Conservation (phyloP, 2,329 filamentous ascomycete species). For the Arachnomyces sp. region DNA sequence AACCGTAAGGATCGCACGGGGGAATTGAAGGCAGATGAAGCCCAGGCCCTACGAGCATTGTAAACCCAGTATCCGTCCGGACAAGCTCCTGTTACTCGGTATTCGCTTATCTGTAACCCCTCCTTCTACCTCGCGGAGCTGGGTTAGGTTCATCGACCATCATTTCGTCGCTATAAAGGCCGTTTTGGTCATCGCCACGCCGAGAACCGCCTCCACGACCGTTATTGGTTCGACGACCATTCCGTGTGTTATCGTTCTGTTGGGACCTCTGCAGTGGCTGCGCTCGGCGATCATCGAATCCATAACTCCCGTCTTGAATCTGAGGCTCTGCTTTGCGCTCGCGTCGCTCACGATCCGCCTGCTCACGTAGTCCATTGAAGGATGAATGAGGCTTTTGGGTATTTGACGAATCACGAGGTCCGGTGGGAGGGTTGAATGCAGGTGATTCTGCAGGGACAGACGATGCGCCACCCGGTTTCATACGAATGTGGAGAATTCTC, state of each 20-base stretch:
- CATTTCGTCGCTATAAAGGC: conserved; percentile 35
- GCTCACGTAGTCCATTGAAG: conserved; percentile 32
- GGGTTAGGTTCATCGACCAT: conserved; percentile 29
- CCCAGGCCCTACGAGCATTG: no score
- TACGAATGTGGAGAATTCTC: conserved; percentile 49
- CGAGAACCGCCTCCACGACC: conserved; percentile 9
- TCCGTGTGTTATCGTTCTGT: background rate
- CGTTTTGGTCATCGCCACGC: conserved; percentile 8
- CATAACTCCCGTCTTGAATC: conserved; percentile 33
- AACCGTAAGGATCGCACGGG: no score
- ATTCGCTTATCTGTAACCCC: conserved; percentile 4
- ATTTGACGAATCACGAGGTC: conserved; percentile 8
- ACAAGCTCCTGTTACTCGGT: no score
- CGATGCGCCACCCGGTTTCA: conserved; percentile 32
- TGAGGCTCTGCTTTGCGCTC: conserved; percentile 27
- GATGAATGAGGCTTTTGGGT: conserved; percentile 11
- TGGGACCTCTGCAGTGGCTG: conserved; percentile 3
- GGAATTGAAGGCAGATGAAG: no score
- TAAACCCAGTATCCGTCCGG: no score
- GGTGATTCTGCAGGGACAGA: background rate
- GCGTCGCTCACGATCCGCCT: conserved; percentile 33
- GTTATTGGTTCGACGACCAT: conserved; percentile 10
- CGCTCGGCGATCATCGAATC: conserved; percentile 23
- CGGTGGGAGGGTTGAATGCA: conserved; percentile 11
- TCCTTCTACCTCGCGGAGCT: conserved; percentile 16